These are phyloP conservation scores for Populus hybrid DNA, from an alignment of 441 rosid genomes.

Conservation along the genomic window DNA sequence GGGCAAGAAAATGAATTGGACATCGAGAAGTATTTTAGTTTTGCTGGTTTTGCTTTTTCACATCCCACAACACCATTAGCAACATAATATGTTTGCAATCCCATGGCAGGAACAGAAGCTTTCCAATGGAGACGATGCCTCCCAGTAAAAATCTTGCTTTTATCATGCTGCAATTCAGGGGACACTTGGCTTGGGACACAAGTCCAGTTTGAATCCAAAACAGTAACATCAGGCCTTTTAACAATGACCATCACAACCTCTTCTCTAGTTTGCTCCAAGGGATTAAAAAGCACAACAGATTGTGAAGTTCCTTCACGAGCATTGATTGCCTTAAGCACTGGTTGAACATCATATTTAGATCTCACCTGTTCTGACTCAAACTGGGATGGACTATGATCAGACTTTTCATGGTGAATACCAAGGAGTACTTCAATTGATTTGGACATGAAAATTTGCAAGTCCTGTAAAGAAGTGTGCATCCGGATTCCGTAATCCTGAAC, in stretches of 20 bases:
- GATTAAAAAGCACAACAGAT: slow-evolving; percentile 75
- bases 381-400: slow-evolving; percentile 67
- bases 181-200: slow-evolving; percentile 89
- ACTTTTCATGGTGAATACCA: slow-evolving; percentile 77
- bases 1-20: slow-evolving; percentile 64
- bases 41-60: slow-evolving; percentile 70
- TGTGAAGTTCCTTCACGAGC: slow-evolving; percentile 76
- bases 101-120: slow-evolving; percentile 89
- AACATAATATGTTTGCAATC: slow-evolving; percentile 79
- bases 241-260: slow-evolving; percentile 79
- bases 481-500: slow-evolving; percentile 85
- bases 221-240: slow-evolving; percentile 65
- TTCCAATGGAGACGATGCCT: slow-evolving; percentile 92
- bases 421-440: slow-evolving; percentile 85
- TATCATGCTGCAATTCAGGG: slow-evolving; percentile 86
- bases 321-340: slow-evolving; percentile 62
- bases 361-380: slow-evolving; percentile 81
- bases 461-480: slow-evolving; percentile 91
- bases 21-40: slow-evolving; percentile 49
- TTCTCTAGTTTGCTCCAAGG: slow-evolving; percentile 80
- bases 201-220: slow-evolving; percentile 85
- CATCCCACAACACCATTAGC: slow-evolving; percentile 75
- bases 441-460: slow-evolving; percentile 93
- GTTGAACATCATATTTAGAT: slow-evolving; percentile 78
- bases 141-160: slow-evolving; percentile 65